phyloP scores from a whole-genome alignment of 2,329 filamentous ascomycete species.

The Arthrobotrys megalospora region DNA sequence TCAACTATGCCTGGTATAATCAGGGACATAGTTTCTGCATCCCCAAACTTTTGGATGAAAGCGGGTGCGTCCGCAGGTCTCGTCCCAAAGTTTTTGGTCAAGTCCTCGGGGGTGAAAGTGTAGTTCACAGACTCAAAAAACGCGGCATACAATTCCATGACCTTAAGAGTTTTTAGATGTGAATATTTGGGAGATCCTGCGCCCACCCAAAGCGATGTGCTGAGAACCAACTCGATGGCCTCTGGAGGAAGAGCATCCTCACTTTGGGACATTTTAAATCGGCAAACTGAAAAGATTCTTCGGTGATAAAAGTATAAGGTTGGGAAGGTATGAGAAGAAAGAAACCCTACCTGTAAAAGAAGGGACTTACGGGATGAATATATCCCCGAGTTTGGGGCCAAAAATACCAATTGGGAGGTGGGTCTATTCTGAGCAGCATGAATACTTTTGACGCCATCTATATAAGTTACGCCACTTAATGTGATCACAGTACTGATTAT shows the following conservation, averaged over 20 bases:
- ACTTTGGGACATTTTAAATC: background rate
- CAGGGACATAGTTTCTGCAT: background rate
- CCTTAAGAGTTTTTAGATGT: background rate
- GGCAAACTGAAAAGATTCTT: background rate
- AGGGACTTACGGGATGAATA: background rate
- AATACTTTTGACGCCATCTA: background rate
- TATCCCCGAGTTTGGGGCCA: background rate
- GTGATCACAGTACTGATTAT: no score
- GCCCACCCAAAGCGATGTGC: constrained; percentile 19
- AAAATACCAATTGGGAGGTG: background rate
- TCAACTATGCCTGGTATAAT: background rate
- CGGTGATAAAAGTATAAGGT: background rate
- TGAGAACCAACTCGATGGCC: background rate
- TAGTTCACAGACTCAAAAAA: constrained; percentile 7
- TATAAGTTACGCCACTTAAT: background rate
- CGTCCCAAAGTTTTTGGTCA: constrained; percentile 27
- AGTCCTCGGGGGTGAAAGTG: constrained; percentile 13
- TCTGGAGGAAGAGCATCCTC: background rate
- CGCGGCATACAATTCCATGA: constrained; percentile 13
- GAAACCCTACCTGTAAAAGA: background rate
- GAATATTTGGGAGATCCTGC: constrained; percentile 30
- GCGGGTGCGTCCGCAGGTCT: background rate
- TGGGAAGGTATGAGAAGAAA: background rate
- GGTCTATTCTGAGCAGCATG: background rate
- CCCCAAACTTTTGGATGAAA: constrained; percentile 10